Evolutionary conservation across 108 stramenopile genomes (phyloP), one percentile per base, ranked within the genome.

Genomic region (Stephanodiscus minutulus): DNA sequence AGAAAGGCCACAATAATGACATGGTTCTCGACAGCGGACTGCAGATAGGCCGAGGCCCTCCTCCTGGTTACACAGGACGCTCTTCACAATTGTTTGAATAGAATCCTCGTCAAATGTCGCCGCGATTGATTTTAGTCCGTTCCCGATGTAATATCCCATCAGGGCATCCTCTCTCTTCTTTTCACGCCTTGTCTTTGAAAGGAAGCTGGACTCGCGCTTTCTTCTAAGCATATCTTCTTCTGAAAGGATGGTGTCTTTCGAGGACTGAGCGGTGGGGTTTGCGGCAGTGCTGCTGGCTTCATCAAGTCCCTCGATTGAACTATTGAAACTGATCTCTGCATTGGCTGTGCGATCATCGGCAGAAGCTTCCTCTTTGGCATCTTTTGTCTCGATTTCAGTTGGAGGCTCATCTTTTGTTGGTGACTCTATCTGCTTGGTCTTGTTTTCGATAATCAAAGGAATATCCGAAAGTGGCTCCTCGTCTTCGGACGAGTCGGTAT

Each of bases 41-140:
- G 87, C 73, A 17, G 67, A 41, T 31, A 86, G 84, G 27, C 68
- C 52, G 24, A 94, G 67, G 0, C 87, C 87, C 11, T 81, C 36
- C 24, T 82, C 68, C 52, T 86, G 77, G 13, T 83, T 72, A 43
- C 77, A 64, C 55, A 94, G 64, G 8, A 75, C 61, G 64, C 77
- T 68, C 24, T 90, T 91, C n/a, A 94, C 72, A 15, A 91, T 81
- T 20, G 53, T 60, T 31, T 89, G 87, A 10, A 91, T 69, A 28
- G 43, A 71, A 67, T 94, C 91, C 71, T 90, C 85, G 54, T 91
- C 88, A 76, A 94, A 89, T 20, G 90, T 86, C 21, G 93, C 89
- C 21, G 87, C 83, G 9, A 86, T 87, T 20, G 89, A 78, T 46
- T 79, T 72, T 7, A 94, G 61, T 52, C 86, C 76, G 52, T 82